phyloP scores from a whole-genome alignment of 2,329 filamentous ascomycete species.

The Aspergillus sp. region DNA sequence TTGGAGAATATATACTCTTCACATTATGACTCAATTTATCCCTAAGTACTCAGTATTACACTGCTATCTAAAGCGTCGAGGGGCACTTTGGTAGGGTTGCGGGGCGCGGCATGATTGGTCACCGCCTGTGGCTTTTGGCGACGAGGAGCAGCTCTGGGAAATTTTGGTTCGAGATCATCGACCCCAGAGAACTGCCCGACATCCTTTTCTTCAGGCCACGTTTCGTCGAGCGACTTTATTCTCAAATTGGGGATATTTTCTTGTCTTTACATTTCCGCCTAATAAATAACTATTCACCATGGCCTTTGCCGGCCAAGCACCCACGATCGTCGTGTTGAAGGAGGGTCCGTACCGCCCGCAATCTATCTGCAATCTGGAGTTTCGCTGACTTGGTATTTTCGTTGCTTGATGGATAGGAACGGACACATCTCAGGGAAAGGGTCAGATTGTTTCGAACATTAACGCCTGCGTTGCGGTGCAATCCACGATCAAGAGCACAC shows the following conservation, averaged over 20 bases:
- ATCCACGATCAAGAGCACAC: conserved; percentile 87
- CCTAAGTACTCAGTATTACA: no score
- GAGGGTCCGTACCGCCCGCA: conserved; percentile 62
- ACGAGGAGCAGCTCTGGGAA: conserved; percentile 33
- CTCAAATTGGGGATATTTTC: conserved; percentile 11
- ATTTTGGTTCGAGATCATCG: conserved; percentile 35
- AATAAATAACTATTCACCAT: conserved; percentile 45
- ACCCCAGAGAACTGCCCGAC: conserved; percentile 24
- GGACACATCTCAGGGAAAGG: conserved; percentile 93
- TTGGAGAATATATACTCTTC: neutral
- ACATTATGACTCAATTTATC: neutral
- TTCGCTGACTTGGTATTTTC: conserved; percentile 20
- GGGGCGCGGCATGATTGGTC: conserved; percentile 25
- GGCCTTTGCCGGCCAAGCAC: conserved; percentile 96
- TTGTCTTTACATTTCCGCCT: conserved; percentile 9
- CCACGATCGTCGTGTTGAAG: conserved; percentile 96
- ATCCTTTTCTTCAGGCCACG: conserved; percentile 17
- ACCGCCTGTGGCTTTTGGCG: conserved; percentile 23
- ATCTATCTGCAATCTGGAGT: conserved; percentile 13
- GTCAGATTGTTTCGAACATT: conserved; percentile 95
- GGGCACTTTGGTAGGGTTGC: conserved; percentile 10
- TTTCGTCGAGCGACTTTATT: conserved; percentile 11
- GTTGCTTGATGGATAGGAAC: conserved; percentile 58
- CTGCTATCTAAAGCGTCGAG: neutral
- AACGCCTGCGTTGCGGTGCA: conserved; percentile 96